A percentile compares a stretch with the other conserved stretches of the same genome.
Conservation (phyloP, 163 green algal genomes). For the Scenedesmus sp. region DNA sequence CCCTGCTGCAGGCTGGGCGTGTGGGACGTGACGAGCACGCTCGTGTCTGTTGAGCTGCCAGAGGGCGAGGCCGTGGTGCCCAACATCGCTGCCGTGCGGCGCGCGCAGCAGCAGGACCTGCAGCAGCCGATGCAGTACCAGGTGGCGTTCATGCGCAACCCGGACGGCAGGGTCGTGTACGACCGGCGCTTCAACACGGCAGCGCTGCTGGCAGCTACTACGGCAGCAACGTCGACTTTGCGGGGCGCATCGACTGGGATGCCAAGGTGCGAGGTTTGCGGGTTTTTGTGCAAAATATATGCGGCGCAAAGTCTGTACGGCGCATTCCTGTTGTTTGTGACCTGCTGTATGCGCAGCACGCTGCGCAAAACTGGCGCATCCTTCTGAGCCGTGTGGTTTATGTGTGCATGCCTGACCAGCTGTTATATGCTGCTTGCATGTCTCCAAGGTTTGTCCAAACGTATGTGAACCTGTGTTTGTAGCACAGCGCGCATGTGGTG, state of each 20-base stretch:
- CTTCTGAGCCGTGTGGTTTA: no score
- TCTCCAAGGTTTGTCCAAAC: background rate
- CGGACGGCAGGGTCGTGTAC: constrained; percentile 67
- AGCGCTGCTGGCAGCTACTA: constrained; percentile 74
- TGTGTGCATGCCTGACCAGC: no score
- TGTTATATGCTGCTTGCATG: no score
- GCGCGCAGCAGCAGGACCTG: constrained; percentile 73
- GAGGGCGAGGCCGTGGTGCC: constrained; percentile 75
- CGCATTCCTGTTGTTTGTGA: no score
- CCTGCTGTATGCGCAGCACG: no score
- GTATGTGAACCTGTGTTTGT: no score
- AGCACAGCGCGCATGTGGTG: no score
- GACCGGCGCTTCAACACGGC: constrained; percentile 84
- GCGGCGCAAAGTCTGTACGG: no score
- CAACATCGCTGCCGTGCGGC: constrained; percentile 70
- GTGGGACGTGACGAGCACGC: constrained; percentile 78
- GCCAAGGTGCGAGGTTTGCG: no score
- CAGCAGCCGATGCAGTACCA: constrained; percentile 65
- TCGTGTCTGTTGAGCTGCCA: constrained; percentile 75
- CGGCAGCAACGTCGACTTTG: constrained; percentile 50
- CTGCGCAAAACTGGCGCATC: no score
- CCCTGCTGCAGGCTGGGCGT: constrained; percentile 36
- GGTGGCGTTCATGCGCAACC: constrained; percentile 71
- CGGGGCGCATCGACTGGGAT: constrained; percentile 74
- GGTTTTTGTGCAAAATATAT: no score